A percentile compares a stretch with the other conserved stretches of the same genome.
Evolutionary conservation across 1,284 basidiomycete species (phyloP).

Genomic region (Naganishia sp.): DNA sequence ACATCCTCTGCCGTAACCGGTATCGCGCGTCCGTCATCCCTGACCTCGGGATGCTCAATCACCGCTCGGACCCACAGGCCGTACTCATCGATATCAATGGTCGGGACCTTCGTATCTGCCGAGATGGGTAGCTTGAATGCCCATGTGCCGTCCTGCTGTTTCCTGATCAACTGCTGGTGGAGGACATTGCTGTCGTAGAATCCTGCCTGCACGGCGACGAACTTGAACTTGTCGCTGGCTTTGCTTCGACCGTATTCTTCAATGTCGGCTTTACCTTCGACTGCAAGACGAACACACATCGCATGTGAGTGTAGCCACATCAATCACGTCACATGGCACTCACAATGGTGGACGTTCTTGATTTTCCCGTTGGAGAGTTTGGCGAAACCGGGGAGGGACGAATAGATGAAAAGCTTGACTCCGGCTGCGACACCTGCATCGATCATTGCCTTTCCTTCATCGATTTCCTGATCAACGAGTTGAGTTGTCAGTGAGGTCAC

Average conservation of each 20-base stretch:
- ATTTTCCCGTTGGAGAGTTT: slow-evolving; percentile 11
- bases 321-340: neutral
- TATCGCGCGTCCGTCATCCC: slow-evolving; percentile 78
- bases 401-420: slow-evolving; percentile 28
- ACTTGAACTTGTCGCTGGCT: slow-evolving; percentile 4
- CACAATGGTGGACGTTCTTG: slow-evolving; percentile 25
- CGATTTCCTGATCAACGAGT: slow-evolving; percentile 11
- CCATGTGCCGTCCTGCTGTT: slow-evolving; percentile 5
- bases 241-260: slow-evolving; percentile 22
- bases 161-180: slow-evolving; percentile 9
- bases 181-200: slow-evolving; percentile 22
- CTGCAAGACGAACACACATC: neutral
- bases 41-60: slow-evolving; percentile 84
- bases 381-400: slow-evolving; percentile 10
- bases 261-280: slow-evolving; percentile 21
- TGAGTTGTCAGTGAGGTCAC: neutral
- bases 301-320: no score
- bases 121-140: slow-evolving; percentile 1
- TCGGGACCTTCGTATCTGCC: neutral
- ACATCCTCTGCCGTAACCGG: slow-evolving; percentile 7
- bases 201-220: slow-evolving; percentile 22
- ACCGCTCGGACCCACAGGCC: slow-evolving; percentile 18
- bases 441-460: slow-evolving; percentile 26
- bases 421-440: slow-evolving; percentile 23
- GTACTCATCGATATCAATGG: slow-evolving; percentile 24